Percentiles rank a stretch among this genome's conserved stretches.
phyloP scores from a whole-genome alignment of 371 early-diverging fungal genomes.

The Cokeromyces recurvatus region DNA sequence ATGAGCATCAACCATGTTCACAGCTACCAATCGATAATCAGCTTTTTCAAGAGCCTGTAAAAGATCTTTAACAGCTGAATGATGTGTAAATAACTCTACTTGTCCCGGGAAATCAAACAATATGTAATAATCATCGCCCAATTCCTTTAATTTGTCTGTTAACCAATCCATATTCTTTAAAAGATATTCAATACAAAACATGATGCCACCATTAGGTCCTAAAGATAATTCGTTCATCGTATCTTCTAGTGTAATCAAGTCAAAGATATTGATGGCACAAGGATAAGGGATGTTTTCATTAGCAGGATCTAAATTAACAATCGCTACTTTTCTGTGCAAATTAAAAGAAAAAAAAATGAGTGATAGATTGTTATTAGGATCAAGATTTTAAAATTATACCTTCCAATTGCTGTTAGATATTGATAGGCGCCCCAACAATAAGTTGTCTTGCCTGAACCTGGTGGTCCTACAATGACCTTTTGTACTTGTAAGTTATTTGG shows the following conservation, averaged over 20 bases:
- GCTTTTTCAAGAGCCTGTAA: conserved; percentile 71
- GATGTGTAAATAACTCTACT: conserved; percentile 98
- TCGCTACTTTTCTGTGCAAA: conserved; percentile 70
- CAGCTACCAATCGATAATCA: conserved; percentile 77
- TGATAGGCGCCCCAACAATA: conserved; percentile 94
- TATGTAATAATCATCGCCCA: conserved; percentile 78
- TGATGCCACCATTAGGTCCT: conserved; percentile 99
- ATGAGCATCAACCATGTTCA: conserved; percentile 93
- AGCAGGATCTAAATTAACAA: conserved; percentile 99
- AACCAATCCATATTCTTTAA: conserved; percentile 94
- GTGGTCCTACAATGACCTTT: conserved; percentile 93
- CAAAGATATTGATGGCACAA: conserved; percentile 87
- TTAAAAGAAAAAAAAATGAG: not conserved
- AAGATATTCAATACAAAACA: conserved; percentile 94
- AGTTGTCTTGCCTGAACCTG: conserved; percentile 98
- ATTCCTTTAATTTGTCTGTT: conserved; percentile 71
- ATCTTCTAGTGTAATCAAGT: conserved; percentile 93
- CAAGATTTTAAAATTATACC: conserved; percentile 40
- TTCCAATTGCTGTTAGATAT: conserved; percentile 75
- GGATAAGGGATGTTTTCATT: conserved; percentile 86
- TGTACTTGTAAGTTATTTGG: too few relatives aligned
- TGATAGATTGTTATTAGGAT: not conserved
- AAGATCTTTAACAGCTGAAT: conserved; percentile 76
- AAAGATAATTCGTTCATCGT: conserved; percentile 92
- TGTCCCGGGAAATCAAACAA: conserved; percentile 99